Conservation (phyloP, 75 land plant species). For the Cryptomeria japonica region DNA sequence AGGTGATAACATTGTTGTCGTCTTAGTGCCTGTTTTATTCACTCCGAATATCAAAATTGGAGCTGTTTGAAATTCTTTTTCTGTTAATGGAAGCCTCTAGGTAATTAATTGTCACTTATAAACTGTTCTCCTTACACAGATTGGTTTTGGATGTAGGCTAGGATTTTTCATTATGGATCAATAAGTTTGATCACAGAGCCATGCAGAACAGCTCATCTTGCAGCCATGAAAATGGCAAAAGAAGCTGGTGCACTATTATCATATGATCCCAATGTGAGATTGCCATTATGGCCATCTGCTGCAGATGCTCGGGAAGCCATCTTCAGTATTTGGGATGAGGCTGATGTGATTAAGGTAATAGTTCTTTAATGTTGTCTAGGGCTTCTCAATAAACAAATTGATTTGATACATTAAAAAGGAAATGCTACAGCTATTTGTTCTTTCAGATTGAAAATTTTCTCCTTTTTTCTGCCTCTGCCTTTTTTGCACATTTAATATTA, state of each 20-base stretch:
- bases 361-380: background rate
- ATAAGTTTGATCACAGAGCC: slow-evolving; percentile 56
- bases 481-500: background rate
- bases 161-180: slow-evolving; percentile 59
- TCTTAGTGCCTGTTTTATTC: too few species aligned
- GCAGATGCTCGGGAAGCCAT: slow-evolving; percentile 52
- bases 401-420: background rate
- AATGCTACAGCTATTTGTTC: background rate
- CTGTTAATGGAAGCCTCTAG: background rate
- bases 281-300: slow-evolving; percentile 53
- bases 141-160: slow-evolving; percentile 16
- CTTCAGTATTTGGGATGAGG: slow-evolving; percentile 57
- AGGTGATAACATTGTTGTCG: too few species aligned
- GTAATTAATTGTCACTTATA: background rate
- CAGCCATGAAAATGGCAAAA: slow-evolving; percentile 47
- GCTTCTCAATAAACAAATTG: background rate
- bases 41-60: too few species aligned
- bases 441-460: background rate
- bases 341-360: slow-evolving; percentile 55
- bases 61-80: background rate
- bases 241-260: slow-evolving; percentile 41
- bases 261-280: slow-evolving; percentile 57
- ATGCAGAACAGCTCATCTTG: slow-evolving; percentile 44
- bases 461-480: background rate
- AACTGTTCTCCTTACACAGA: background rate